Evolutionary conservation across 225 moss, liverwort and hornwort species (phyloP), one percentile per base, ranked within the genome.

Genomic region (Anthoceros angustus): DNA sequence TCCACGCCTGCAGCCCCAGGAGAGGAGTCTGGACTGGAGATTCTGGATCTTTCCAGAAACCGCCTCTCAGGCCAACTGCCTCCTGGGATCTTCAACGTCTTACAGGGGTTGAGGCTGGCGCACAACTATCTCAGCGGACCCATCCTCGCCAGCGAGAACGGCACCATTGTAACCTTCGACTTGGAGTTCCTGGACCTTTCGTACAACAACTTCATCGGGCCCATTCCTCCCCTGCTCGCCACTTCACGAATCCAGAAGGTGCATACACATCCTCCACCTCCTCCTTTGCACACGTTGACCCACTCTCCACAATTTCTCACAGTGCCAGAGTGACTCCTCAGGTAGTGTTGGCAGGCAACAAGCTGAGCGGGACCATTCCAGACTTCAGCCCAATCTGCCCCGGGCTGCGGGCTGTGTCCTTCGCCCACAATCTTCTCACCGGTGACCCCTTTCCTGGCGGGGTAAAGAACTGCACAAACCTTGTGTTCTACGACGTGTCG

Each of bases 1-100:
- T 55, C 23, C 23, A 23, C 7, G 6, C 55, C 2, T 18, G 55
- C 23, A 6, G n/a, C 55, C 6, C 6, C 55, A 55, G 55, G 55
- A 55, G 23, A 23, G 7, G 23, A 23, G 7, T 55, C 55, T 18
- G 23, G 55, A 5, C 23, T 55, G n/a, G 55, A 55, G 55, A 23
- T 55, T 8, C 14, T 55, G 55, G 55, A 55, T 55, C 55, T 55
- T 4, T 55, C 55, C 55, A 55, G 23, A 7, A 55, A 55, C 55
- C 55, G 55, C 7, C 55, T 55, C 1, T 23, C 18, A 18, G 55
- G 55, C 14, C 8, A 23, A 8, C 4, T 55, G 14, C 55, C 55
- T 23, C n/a, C 55, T 7, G 55, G 55, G n/a, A 55, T 55, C 55
- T 55, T 55, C 55, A 55, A 55, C 8, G 55, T 55, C 55, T 20